A percentile compares a stretch with the other conserved stretches of the same genome.
Conservation (phyloP, 192 early-diverging fungal genomes). For the Linnemannia exigua region DNA sequence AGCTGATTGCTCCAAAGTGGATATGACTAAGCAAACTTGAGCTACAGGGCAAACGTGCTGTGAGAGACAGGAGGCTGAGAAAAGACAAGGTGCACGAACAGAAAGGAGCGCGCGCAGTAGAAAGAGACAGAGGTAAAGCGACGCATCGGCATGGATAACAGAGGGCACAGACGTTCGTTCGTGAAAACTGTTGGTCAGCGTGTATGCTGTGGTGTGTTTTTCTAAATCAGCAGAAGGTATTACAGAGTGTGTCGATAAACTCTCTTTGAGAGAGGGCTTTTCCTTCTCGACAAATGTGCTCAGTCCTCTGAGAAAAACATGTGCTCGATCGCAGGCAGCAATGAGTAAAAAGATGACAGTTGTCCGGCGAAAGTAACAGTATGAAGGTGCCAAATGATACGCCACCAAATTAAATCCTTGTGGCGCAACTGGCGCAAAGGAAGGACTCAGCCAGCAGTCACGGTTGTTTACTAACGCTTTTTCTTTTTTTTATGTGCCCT, state of each 20-base stretch:
- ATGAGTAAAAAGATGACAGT: too few relatives aligned
- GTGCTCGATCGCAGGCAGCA: too few relatives aligned
- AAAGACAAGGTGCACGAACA: not conserved
- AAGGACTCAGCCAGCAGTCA: not conserved
- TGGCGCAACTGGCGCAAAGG: not conserved
- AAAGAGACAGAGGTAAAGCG: not conserved
- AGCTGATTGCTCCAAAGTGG: not conserved
- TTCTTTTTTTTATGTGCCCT: not conserved
- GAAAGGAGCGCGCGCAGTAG: not conserved
- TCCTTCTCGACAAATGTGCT: not conserved
- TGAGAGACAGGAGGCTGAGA: not conserved
- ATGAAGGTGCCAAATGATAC: too few relatives aligned
- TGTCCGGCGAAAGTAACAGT: too few relatives aligned
- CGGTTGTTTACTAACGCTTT: conserved; percentile 1
- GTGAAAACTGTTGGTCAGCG: conserved; percentile 1
- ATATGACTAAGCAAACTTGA: not conserved
- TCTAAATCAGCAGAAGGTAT: too few relatives aligned
- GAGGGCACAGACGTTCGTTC: not conserved
- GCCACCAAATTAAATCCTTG: too few relatives aligned
- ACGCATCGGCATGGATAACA: not conserved
- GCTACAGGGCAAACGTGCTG: not conserved
- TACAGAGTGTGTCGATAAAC: too few relatives aligned
- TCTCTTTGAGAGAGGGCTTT: not conserved
- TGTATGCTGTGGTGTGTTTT: not conserved
- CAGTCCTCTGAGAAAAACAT: too few relatives aligned